Percentiles rank a stretch among this genome's conserved stretches.
Conservation (phyloP, 805 yeast genomes). For the Lachancea mirantina region DNA sequence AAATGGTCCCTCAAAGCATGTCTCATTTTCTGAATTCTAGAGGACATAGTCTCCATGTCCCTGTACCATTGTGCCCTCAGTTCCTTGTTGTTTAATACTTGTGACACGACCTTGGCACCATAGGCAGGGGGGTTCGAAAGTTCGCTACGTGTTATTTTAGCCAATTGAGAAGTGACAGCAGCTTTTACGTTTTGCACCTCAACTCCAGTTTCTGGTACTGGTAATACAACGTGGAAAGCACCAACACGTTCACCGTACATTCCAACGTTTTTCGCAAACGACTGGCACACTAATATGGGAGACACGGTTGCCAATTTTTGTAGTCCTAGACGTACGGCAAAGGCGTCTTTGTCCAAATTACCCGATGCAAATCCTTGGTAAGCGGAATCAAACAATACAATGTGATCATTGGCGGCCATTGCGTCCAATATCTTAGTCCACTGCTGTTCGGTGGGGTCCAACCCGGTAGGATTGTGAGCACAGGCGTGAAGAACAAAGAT, state of each 20-base stretch:
- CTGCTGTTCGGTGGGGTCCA: slow-evolving; percentile 79
- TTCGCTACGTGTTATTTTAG: slow-evolving; percentile 71
- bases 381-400: slow-evolving; percentile 87
- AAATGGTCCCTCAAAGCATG: slow-evolving; percentile 53
- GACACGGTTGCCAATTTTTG: slow-evolving; percentile 36
- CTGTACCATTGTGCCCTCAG: slow-evolving; percentile 72
- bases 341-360: slow-evolving; percentile 73
- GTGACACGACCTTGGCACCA: slow-evolving; percentile 86
- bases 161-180: slow-evolving; percentile 70
- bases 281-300: slow-evolving; percentile 79
- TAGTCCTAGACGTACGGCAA: slow-evolving; percentile 60
- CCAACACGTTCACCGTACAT: slow-evolving; percentile 98
- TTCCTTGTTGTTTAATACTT: slow-evolving; percentile 59
- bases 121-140: slow-evolving; percentile 92
- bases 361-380: slow-evolving; percentile 98
- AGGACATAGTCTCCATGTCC: slow-evolving; percentile 82
- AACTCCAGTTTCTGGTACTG: slow-evolving; percentile 28
- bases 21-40: slow-evolving; percentile 79
- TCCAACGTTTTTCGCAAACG: slow-evolving; percentile 94
- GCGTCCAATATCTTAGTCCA: slow-evolving; percentile 69
- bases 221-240: slow-evolving; percentile 70
- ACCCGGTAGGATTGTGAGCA: slow-evolving; percentile 97
- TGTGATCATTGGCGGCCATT: slow-evolving; percentile 53
- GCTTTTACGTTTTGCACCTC: slow-evolving; percentile 36
- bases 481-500: slow-evolving; percentile 84